These are phyloP conservation scores for Parmelia sp. DNA, from an alignment of 495 filamentous ascomycete genomes.

Conservation along the genomic window DNA sequence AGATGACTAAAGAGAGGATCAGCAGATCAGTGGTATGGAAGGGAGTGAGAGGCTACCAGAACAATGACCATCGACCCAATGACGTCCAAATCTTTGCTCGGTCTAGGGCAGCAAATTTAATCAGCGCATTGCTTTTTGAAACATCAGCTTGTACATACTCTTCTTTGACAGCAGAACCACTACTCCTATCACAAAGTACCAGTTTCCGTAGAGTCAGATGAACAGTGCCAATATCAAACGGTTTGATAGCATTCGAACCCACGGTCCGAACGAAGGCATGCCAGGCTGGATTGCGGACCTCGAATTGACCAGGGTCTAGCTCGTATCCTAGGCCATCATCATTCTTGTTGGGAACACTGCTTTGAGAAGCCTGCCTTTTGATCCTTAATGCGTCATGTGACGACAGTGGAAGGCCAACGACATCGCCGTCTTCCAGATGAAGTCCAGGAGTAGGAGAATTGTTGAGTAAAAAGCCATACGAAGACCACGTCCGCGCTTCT, in stretches of 20 bases:
- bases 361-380: background rate
- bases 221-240: background rate
- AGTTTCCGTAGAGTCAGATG: background rate
- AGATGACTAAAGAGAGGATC: constrained; percentile 1
- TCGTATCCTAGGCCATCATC: background rate
- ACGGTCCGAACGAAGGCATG: background rate
- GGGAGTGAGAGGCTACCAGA: background rate
- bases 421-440: background rate
- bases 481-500: background rate
- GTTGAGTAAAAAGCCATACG: background rate
- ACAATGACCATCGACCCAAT: background rate
- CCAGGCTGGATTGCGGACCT: background rate
- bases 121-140: background rate
- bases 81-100: background rate
- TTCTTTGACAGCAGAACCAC: background rate
- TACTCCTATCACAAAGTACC: background rate
- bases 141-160: background rate
- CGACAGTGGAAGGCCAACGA: constrained; percentile 6
- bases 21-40: background rate
- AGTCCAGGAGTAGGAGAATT: background rate
- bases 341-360: background rate
- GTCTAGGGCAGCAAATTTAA: background rate
- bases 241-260: background rate
- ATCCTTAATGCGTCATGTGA: background rate
- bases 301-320: background rate